phyloP scores from a whole-genome alignment of 2,329 filamentous ascomycete species.

The Penicillium sp. region DNA sequence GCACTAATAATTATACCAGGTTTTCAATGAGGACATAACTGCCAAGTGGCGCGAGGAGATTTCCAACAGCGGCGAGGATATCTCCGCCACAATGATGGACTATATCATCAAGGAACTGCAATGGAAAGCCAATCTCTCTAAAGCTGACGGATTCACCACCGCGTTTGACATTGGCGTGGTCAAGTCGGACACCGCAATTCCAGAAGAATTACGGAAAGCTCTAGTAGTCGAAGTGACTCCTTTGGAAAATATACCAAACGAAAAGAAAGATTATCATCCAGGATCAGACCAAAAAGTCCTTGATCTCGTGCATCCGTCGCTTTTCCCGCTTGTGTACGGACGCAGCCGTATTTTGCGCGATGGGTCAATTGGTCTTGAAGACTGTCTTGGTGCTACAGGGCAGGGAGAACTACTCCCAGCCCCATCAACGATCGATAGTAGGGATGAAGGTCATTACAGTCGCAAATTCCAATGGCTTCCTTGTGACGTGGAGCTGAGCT shows the following conservation, averaged over 20 bases:
- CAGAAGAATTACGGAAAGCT: slow-evolving; percentile 39
- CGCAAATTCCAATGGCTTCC: slow-evolving; percentile 12
- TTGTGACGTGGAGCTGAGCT: slow-evolving; percentile 6
- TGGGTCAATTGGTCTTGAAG: slow-evolving; percentile 17
- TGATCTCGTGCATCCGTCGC: slow-evolving; percentile 66
- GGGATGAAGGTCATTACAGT: background rate
- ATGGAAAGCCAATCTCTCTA: slow-evolving; percentile 48
- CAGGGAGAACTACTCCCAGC: slow-evolving; percentile 9
- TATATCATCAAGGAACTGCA: slow-evolving; percentile 51
- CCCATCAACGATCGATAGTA: background rate
- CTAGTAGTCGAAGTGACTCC: slow-evolving; percentile 50
- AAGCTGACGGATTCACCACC: slow-evolving; percentile 42
- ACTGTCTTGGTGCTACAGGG: slow-evolving; percentile 24
- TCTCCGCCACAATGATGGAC: slow-evolving; percentile 39
- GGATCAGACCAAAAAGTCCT: slow-evolving; percentile 59
- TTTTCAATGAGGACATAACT: slow-evolving; percentile 38
- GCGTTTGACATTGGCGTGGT: slow-evolving; percentile 51
- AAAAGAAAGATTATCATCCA: slow-evolving; percentile 64
- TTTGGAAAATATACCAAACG: slow-evolving; percentile 57
- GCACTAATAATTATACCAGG: slow-evolving; percentile 8
- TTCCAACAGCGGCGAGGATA: slow-evolving; percentile 19
- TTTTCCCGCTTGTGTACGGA: slow-evolving; percentile 38
- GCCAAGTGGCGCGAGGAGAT: slow-evolving; percentile 38
- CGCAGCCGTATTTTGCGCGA: slow-evolving; percentile 25
- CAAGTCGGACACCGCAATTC: slow-evolving; percentile 56